Conservation (phyloP, 257 asterid genomes). For the Solanum sitiens region DNA sequence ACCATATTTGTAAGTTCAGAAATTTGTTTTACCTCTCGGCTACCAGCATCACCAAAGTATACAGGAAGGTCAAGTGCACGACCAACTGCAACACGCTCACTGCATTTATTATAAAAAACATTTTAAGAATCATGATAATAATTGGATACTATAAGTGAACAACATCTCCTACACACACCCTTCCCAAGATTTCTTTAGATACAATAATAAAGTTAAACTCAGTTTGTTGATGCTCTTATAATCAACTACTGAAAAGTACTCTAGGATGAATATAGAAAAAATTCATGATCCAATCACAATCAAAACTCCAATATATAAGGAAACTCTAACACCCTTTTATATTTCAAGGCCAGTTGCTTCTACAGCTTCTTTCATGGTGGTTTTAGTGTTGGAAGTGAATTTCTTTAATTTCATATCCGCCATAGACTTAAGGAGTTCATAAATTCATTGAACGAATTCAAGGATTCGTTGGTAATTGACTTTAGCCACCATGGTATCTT, state of each 20-base stretch:
- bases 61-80: constrained; percentile 99
- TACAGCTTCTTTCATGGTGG: neutral
- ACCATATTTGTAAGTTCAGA: constrained; percentile 3
- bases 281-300: neutral
- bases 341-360: neutral
- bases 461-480: neutral
- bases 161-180: neutral
- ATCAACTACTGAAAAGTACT: neutral
- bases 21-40: constrained; percentile 69
- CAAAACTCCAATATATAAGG: neutral
- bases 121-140: neutral
- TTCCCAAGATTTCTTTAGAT: neutral
- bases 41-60: constrained; percentile 99
- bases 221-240: neutral
- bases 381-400: neutral
- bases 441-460: neutral
- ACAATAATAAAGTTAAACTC: neutral
- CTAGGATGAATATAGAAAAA: neutral
- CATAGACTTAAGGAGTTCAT: neutral
- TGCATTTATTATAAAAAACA: constrained; percentile 16
- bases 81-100: constrained; percentile 93
- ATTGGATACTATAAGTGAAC: neutral
- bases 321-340: neutral
- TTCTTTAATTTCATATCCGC: neutral
- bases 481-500: neutral